These are phyloP conservation scores for Darksidea phi DNA, from an alignment of 495 filamentous ascomycete genomes.

Conservation along the genomic window DNA sequence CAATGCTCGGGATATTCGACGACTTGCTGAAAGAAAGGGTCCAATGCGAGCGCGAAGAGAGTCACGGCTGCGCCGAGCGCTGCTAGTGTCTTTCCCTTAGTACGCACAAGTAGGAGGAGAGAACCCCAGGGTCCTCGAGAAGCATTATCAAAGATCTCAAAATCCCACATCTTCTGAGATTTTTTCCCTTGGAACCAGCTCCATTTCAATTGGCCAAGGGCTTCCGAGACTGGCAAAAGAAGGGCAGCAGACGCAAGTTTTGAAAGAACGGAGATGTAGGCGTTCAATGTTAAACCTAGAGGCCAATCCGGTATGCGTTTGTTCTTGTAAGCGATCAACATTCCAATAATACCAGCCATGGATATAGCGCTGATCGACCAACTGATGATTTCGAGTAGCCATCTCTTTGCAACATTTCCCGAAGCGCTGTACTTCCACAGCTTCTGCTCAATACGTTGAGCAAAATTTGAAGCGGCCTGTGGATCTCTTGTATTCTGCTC, in stretches of 20 bases:
- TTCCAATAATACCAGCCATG: conserved; percentile 21
- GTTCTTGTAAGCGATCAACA: conserved; percentile 11
- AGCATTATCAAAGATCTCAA: conserved; percentile 31
- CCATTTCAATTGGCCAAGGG: conserved; percentile 34
- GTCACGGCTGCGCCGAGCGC: conserved; percentile 25
- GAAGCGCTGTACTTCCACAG: conserved; percentile 25
- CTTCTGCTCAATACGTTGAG: conserved; percentile 19
- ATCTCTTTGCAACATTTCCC: conserved; percentile 15
- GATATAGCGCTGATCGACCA: conserved; percentile 25
- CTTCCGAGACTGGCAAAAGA: conserved; percentile 24
- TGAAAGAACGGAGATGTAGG: conserved; percentile 28
- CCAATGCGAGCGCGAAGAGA: conserved; percentile 27
- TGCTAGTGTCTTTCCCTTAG: conserved; percentile 23
- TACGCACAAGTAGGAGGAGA: conserved; percentile 24
- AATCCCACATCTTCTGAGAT: conserved; percentile 33
- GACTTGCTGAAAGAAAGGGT: conserved; percentile 36
- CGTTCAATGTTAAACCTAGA: conserved; percentile 23
- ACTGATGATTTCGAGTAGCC: conserved; percentile 27
- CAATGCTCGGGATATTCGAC: conserved; percentile 26
- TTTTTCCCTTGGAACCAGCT: conserved; percentile 24
- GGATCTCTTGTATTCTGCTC: background rate
- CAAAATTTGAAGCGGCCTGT: conserved; percentile 9
- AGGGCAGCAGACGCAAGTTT: conserved; percentile 27
- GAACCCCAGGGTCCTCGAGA: conserved; percentile 31
- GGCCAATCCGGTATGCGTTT: conserved; percentile 8